A percentile compares a stretch with the other conserved stretches of the same genome.
Evolutionary conservation across 169 alveolate genomes (phyloP).

Genomic region (Plasmodium vivax): DNA sequence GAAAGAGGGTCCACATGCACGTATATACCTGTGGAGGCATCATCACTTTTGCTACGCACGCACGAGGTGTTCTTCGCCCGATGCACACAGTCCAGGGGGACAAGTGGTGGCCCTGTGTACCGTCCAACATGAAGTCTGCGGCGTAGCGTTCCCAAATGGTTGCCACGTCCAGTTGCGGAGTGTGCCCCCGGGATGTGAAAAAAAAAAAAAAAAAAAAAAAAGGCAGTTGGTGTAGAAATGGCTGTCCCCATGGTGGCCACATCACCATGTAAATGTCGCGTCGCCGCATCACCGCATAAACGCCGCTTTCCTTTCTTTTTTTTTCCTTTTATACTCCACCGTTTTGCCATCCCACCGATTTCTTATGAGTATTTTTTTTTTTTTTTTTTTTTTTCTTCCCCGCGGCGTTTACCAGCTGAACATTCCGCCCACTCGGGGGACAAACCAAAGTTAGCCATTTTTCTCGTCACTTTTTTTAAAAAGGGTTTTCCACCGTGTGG

Average conservation of each 20-base stretch:
- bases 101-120: neutral
- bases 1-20: neutral
- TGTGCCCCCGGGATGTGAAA: neutral
- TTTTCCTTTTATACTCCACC: neutral
- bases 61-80: neutral
- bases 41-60: neutral
- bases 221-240: neutral
- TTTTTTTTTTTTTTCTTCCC: neutral
- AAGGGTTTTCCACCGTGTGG: neutral
- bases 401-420: neutral
- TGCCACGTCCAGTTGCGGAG: neutral
- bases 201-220: too few relatives aligned
- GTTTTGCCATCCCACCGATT: neutral
- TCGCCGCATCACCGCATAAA: too few relatives aligned
- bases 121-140: neutral
- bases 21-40: neutral
- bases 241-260: neutral
- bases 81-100: neutral
- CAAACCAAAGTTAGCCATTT: neutral
- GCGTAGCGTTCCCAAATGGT: neutral
- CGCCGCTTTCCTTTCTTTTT: neutral
- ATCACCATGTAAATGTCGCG: neutral
- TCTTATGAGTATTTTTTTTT: neutral
- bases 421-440: neutral
- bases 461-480: neutral